Base-by-base conservation (phyloP, 2,329 filamentous ascomycete genomes). In the Exophiala viscosa region DNA sequence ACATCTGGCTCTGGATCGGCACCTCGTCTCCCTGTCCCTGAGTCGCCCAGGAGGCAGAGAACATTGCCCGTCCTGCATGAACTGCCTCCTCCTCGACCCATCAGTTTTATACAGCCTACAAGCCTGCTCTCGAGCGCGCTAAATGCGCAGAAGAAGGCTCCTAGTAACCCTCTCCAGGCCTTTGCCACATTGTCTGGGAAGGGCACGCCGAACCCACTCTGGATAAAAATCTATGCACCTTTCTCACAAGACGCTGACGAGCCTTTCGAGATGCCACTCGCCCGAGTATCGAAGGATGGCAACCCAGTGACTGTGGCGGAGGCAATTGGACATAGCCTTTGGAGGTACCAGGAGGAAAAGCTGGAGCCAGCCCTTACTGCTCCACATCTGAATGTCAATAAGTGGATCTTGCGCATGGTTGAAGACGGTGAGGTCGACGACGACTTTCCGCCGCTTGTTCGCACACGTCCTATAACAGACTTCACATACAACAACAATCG, bases 401-500 rank as follows among this genome's bases (percentile, higher is more conserved):
- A 75, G 53, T 86, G 83, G 83, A 79, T 81, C 20, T 67, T 86
- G 48, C 75, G 83, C n/a, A 85, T 86, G 77, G 81, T 84, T 7
- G 83, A 86, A 60, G 83, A 85, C 60, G 83, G 80, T 5, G 83
- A 86, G 62, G 79, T 86, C 2, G 83, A 86, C 54, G 82, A 80
- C 61, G 83, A 86, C 62, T 86, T 86, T 57, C 82, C 82, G 5
- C 75, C 82, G 1, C 67, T 86, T 31, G 75, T 73, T 8, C 74
- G 82, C 32, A 79, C 76, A 17, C 75, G 78, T 58, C 77, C 80
- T 1, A 75, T 85, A 48, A 75, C 76, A 3, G 82, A 85, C 62
- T 86, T 86, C 62, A 84, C 83, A 0, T 84, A 80, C 2, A 86
- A 85, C 68, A 86, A 86, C 65, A 85, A 83, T 58, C 76, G 82